Percentiles rank a stretch among this genome's conserved stretches.
Conservation (phyloP, 2,329 filamentous ascomycete species). For the Botrytis squamosa region DNA sequence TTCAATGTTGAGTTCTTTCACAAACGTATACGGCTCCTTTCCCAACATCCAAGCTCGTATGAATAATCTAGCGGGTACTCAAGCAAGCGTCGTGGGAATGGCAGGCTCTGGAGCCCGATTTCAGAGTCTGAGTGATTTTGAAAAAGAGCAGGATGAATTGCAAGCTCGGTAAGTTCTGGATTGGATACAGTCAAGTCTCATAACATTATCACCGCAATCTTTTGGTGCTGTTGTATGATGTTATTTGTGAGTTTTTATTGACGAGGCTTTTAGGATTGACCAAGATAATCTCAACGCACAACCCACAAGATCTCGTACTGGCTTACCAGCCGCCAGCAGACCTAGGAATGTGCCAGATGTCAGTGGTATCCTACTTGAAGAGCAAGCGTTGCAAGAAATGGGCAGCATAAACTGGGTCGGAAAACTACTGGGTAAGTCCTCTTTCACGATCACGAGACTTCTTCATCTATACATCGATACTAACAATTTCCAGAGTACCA, state of each 20-base stretch:
- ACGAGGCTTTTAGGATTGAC: neutral
- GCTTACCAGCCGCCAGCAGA: constrained; percentile 22
- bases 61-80: neutral
- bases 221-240: neutral
- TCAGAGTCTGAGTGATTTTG: constrained; percentile 12
- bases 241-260: neutral
- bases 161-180: constrained; percentile 10
- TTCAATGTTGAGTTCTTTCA: neutral
- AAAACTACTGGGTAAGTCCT: constrained; percentile 31
- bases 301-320: neutral
- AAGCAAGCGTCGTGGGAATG: neutral
- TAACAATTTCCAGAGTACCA: constrained; percentile 34
- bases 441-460: neutral
- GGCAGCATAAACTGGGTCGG: constrained; percentile 38
- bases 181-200: neutral
- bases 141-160: constrained; percentile 8
- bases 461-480: neutral
- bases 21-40: neutral
- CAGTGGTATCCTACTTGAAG: constrained; percentile 23
- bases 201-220: neutral
- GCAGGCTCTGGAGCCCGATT: neutral
- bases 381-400: constrained; percentile 28
- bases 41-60: neutral
- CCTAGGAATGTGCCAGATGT: constrained; percentile 23
- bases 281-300: neutral